Evolutionary conservation across 2,329 filamentous ascomycete species (phyloP).

Genomic region (Exophiala oligosperma): DNA sequence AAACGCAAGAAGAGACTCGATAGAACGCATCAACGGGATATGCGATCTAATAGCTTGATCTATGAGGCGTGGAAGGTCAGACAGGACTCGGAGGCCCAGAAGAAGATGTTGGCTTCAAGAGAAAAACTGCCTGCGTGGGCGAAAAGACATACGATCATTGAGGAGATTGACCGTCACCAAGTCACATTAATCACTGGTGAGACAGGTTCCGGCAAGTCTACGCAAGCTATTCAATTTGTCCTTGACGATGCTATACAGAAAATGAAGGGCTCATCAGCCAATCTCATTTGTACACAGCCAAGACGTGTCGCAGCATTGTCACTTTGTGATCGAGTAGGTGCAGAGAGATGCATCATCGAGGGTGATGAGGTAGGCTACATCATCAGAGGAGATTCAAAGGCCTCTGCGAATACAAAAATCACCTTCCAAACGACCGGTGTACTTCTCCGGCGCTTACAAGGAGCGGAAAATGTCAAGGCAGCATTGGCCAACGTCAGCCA

Average conservation of each 20-base stretch:
- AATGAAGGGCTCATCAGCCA: constrained; percentile 72
- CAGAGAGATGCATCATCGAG: constrained; percentile 78
- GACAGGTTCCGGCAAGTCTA: constrained; percentile 95
- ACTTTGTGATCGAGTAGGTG: constrained; percentile 88
- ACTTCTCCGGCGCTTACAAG: constrained; percentile 80
- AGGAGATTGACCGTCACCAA: constrained; percentile 72
- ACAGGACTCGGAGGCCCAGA: constrained; percentile 64
- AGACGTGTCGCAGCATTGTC: constrained; percentile 91
- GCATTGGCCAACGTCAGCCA: constrained; percentile 90
- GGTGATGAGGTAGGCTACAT: constrained; percentile 89
- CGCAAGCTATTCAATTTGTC: constrained; percentile 94
- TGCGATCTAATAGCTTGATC: constrained; percentile 43
- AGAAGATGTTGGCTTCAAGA: constrained; percentile 73
- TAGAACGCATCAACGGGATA: constrained; percentile 13
- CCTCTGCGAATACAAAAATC: constrained; percentile 75
- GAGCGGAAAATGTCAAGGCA: constrained; percentile 51
- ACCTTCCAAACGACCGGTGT: constrained; percentile 97
- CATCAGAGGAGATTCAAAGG: constrained; percentile 85
- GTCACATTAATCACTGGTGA: constrained; percentile 97
- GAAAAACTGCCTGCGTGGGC: constrained; percentile 84
- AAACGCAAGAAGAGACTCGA: not conserved
- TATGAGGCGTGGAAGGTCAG: constrained; percentile 66
- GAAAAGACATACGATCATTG: constrained; percentile 73
- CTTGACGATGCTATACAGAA: constrained; percentile 83
- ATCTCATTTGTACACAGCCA: constrained; percentile 94